phyloP scores from a whole-genome alignment of 73 alveolate genomes.

The Stentor roeselii region DNA sequence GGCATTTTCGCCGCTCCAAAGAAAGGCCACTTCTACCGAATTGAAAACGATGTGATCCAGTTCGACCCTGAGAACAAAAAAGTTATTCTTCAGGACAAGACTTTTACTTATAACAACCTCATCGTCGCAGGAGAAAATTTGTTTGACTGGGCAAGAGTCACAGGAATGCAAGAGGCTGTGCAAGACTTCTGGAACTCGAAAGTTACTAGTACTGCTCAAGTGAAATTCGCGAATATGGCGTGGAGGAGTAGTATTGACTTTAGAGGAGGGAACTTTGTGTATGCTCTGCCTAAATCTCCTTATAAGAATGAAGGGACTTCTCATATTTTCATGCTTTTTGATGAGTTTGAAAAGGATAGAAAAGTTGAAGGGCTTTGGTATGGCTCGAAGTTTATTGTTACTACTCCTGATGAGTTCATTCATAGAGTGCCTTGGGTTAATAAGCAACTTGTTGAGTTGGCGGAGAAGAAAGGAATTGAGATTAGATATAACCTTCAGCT shows the following conservation, averaged over 20 bases:
- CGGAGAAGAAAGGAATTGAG: constrained; percentile 15
- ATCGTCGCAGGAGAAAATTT: constrained; percentile 13
- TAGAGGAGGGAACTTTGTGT: constrained; percentile 23
- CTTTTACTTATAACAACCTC: constrained; percentile 16
- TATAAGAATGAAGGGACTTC: constrained; percentile 26
- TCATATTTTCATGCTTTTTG: constrained; percentile 7
- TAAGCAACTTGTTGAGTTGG: not conserved
- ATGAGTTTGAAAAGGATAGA: constrained; percentile 14
- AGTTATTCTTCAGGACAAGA: not conserved
- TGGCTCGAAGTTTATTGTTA: constrained; percentile 10
- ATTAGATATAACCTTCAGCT: not conserved
- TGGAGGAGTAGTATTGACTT: not conserved
- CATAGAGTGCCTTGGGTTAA: constrained; percentile 22
- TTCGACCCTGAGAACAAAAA: constrained; percentile 29
- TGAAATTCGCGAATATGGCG: not conserved
- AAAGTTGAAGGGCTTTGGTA: not conserved
- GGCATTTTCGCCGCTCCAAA: constrained; percentile 23
- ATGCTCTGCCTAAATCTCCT: constrained; percentile 25
- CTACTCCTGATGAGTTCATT: constrained; percentile 18
- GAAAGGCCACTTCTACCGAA: constrained; percentile 22
- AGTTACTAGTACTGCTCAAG: constrained; percentile 19
- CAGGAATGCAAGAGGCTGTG: not conserved
- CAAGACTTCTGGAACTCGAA: constrained; percentile 20
- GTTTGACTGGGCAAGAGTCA: constrained; percentile 4
- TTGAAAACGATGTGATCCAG: constrained; percentile 12